Conservation (phyloP, 345 rosid species). For the Ailanthus altissimus region DNA sequence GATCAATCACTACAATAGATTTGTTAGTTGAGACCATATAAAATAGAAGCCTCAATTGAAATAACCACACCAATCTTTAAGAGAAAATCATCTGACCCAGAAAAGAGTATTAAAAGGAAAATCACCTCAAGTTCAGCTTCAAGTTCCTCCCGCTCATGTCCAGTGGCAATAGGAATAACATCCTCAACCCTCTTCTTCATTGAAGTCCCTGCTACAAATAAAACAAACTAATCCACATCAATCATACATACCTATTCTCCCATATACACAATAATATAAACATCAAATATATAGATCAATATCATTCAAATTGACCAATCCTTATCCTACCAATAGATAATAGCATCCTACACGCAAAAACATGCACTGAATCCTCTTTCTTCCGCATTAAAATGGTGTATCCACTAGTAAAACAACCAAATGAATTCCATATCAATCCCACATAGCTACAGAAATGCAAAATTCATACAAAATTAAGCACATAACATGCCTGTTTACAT, state of each 20-base stretch:
- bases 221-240: constrained; percentile 16
- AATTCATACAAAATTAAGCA: background rate
- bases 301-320: background rate
- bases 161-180: constrained; percentile 85
- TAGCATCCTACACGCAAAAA: background rate
- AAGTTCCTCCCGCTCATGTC: constrained; percentile 91
- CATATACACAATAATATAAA: too few species aligned
- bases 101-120: constrained; percentile 3
- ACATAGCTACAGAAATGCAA: too few species aligned
- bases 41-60: background rate
- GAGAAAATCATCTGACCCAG: background rate
- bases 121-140: constrained; percentile 72
- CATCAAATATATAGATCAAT: background rate
- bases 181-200: constrained; percentile 71
- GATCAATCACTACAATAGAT: background rate
- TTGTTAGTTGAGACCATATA: background rate
- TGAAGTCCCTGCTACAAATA: constrained; percentile 38
- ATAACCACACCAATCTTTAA: background rate
- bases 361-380: background rate
- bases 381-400: background rate
- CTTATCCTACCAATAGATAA: background rate
- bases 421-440: background rate
- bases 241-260: background rate
- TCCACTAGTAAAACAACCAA: background rate
- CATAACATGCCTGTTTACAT: background rate